Evolutionary conservation across 805 yeast genomes (phyloP).

Genomic region (Spathaspora gorwiae): DNA sequence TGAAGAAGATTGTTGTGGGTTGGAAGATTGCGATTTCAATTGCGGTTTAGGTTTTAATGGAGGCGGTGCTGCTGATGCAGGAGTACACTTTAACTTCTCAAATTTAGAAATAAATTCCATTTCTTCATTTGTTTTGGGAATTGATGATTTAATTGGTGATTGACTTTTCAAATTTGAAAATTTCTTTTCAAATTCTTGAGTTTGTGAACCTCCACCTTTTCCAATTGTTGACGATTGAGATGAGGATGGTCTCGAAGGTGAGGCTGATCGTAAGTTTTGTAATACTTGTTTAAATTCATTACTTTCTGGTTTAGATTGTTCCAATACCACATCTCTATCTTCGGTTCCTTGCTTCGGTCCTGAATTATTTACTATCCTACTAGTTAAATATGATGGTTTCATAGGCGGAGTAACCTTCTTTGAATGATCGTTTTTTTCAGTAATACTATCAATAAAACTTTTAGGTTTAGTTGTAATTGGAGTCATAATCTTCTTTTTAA

Average conservation of each 20-base stretch:
- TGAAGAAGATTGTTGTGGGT: not conserved
- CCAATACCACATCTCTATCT: not conserved
- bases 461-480: not conserved
- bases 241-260: slow-evolving; percentile 14
- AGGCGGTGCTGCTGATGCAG: not conserved
- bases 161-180: not conserved
- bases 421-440: not conserved
- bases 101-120: slow-evolving; percentile 4
- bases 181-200: not conserved
- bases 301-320: not conserved
- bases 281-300: not conserved
- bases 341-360: not conserved
- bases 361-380: not conserved
- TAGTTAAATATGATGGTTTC: not conserved
- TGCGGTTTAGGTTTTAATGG: not conserved
- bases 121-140: slow-evolving; percentile 6
- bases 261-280: slow-evolving; percentile 15
- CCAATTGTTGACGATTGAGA: not conserved
- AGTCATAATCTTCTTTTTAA: not conserved
- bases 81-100: not conserved
- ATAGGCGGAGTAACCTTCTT: not conserved
- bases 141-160: not conserved
- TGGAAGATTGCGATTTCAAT: not conserved
- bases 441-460: not conserved
- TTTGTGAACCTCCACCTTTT: not conserved